These are phyloP conservation scores for Stachybotrys chartarum DNA, from an alignment of 2,329 filamentous ascomycete species.

Conservation along the genomic window DNA sequence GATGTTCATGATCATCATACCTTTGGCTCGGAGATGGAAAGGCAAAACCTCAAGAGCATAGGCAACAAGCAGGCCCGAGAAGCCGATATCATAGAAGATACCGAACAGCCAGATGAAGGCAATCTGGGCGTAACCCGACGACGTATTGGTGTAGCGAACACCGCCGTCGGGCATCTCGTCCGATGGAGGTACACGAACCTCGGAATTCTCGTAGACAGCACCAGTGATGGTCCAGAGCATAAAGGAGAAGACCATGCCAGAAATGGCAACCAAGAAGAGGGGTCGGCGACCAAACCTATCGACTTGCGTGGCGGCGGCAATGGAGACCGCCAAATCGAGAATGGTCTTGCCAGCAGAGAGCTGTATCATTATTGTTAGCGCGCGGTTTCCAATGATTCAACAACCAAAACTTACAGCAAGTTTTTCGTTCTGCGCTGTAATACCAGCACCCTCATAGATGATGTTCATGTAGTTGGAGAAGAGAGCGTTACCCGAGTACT, in stretches of 20 bases:
- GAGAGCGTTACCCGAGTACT: constrained; percentile 61
- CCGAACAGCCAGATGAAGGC: constrained; percentile 54
- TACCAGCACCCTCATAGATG: constrained; percentile 55
- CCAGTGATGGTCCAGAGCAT: constrained; percentile 45
- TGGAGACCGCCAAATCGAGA: constrained; percentile 49
- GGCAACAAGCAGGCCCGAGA: constrained; percentile 49
- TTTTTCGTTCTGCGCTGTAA: constrained; percentile 48
- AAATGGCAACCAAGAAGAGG: constrained; percentile 43
- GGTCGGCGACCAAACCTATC: constrained; percentile 45
- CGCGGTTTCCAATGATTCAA: constrained; percentile 1
- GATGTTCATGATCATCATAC: constrained; percentile 59
- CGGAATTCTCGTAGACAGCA: constrained; percentile 41
- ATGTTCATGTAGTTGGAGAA: constrained; percentile 61
- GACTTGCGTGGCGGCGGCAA: constrained; percentile 42
- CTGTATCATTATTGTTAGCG: constrained; percentile 4
- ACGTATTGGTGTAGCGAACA: constrained; percentile 26
- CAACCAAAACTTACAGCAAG: constrained; percentile 32
- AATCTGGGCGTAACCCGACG: constrained; percentile 46
- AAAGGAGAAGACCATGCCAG: constrained; percentile 41
- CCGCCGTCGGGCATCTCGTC: constrained; percentile 12
- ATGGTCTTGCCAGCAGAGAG: constrained; percentile 50
- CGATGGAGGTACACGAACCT: constrained; percentile 5
- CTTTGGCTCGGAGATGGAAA: constrained; percentile 50
- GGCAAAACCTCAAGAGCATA: constrained; percentile 54
- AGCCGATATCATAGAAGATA: constrained; percentile 53